Evolutionary conservation across 2,329 filamentous ascomycete genomes (phyloP), one percentile per base, ranked within the genome.

Genomic region (Dactylellina drechsleri): DNA sequence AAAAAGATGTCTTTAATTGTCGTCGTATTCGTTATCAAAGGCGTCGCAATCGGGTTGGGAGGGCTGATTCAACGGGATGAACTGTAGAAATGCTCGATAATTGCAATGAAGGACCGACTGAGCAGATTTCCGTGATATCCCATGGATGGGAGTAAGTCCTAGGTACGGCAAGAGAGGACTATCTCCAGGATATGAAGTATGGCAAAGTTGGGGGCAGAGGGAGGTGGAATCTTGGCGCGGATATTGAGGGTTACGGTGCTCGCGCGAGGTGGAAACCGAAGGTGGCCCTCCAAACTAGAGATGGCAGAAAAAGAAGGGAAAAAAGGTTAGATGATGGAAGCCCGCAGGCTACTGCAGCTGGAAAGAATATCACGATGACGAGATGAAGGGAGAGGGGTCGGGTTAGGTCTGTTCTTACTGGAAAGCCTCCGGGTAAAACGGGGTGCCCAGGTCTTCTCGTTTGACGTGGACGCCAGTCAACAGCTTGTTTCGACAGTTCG

Each of bases 341-440:
- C 13, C 13, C n/a, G 28, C 23, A 15, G 59, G 6, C 13, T 16
- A 15, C 23, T 23, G 31, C 31, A 36, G 31, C 31, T 36, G 31
- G 31, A 3, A 36, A 36, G 31, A 36, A 5, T 36, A 36, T 36
- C 31, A 36, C 31, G 31, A 57, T 26, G 40, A 45, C 60, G 50
- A 52, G 60, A 28, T 56, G 40, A 6, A 52, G 31, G 12, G 53
- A 60, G 65, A 60, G 65, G 65, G 65, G 65, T 53, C 31, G 28
- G 49, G 6, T 18, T 8, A 36, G 31, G 31, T 49, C 47, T 50
- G n/a, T 23, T 53, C 59, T 72, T 60, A 72, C 65, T 54, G 49
- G 50, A 47, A 52, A 50, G 12, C 23, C 53, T 28, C 66, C 70
- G 70, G 70, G 28, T 61, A 66, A 67, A 74, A 62, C 62, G 64